Conservation (phyloP, 352 stramenopile genomes). For the Phytophthora sansomeana region DNA sequence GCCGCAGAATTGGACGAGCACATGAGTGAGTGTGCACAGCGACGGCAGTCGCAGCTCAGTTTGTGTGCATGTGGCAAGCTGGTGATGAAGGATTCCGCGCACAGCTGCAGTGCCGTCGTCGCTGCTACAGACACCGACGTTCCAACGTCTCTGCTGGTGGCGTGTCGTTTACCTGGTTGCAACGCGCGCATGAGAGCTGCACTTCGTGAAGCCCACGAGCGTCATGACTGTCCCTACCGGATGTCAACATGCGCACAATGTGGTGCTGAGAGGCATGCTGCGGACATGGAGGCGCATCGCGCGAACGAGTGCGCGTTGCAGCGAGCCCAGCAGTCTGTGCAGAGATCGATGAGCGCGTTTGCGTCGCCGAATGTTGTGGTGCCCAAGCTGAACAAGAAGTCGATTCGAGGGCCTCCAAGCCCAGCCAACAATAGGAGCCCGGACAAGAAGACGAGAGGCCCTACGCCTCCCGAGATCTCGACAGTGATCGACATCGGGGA, state of each 20-base stretch:
- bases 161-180: conserved; percentile 34
- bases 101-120: conserved; percentile 16
- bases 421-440: conserved; percentile 6
- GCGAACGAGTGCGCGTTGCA: conserved; percentile 53
- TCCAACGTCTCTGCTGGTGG: conserved; percentile 13
- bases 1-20: conserved; percentile 50
- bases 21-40: conserved; percentile 45
- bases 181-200: conserved; percentile 44
- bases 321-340: conserved; percentile 24
- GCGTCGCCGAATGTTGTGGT: conserved; percentile 14
- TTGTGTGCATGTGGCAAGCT: conserved; percentile 34
- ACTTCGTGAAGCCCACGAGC: conserved; percentile 61
- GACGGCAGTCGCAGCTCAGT: conserved; percentile 12
- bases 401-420: conserved; percentile 19
- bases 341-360: conserved; percentile 14
- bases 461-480: conserved; percentile 1
- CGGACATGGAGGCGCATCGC: conserved; percentile 51
- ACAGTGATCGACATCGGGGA: conserved; percentile 11
- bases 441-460: conserved; percentile 10
- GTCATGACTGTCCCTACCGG: conserved; percentile 53
- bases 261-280: conserved; percentile 44
- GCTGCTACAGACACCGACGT: neutral
- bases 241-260: conserved; percentile 52
- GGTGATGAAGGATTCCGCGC: conserved; percentile 15
- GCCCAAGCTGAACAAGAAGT: conserved; percentile 33